Conservation (phyloP, 2,329 filamentous ascomycete genomes). For the Magnaporthiopsis incrustans region DNA sequence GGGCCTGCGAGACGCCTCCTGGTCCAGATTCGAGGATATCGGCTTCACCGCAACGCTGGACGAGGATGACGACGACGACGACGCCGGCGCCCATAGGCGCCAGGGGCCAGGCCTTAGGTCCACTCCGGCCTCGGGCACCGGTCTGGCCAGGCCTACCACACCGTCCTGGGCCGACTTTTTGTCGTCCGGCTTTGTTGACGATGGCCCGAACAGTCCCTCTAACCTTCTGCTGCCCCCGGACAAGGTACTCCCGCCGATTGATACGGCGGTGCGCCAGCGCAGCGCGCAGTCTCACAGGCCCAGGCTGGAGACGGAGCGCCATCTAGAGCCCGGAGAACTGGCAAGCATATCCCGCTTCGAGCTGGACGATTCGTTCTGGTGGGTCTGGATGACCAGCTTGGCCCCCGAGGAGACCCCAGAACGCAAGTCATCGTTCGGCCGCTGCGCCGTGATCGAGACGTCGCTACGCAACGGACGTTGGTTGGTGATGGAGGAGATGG, state of each 20-base stretch:
- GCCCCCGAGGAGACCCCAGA: slow-evolving; percentile 79
- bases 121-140: slow-evolving; percentile 55
- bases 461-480: slow-evolving; percentile 72
- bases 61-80: slow-evolving; percentile 60
- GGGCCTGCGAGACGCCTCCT: slow-evolving; percentile 74
- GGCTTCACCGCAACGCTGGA: slow-evolving; percentile 75
- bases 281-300: slow-evolving; percentile 82
- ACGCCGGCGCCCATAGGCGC: slow-evolving; percentile 31
- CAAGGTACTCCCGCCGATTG: slow-evolving; percentile 81
- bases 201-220: slow-evolving; percentile 51
- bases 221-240: slow-evolving; percentile 82
- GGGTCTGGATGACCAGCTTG: slow-evolving; percentile 98
- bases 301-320: slow-evolving; percentile 57
- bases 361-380: slow-evolving; percentile 96
- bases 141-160: slow-evolving; percentile 76
- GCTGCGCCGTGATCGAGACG: slow-evolving; percentile 89
- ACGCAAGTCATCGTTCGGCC: slow-evolving; percentile 86
- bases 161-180: slow-evolving; percentile 98
- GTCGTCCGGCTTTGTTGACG: slow-evolving; percentile 83
- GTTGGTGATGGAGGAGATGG: slow-evolving; percentile 93
- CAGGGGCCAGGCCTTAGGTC: slow-evolving; percentile 46
- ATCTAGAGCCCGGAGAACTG: slow-evolving; percentile 83
- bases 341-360: slow-evolving; percentile 83
- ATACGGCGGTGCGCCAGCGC: slow-evolving; percentile 60
- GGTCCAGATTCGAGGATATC: slow-evolving; percentile 94